Conservation (phyloP, 148 eudicot genomes). For the Arbutus unedo region DNA sequence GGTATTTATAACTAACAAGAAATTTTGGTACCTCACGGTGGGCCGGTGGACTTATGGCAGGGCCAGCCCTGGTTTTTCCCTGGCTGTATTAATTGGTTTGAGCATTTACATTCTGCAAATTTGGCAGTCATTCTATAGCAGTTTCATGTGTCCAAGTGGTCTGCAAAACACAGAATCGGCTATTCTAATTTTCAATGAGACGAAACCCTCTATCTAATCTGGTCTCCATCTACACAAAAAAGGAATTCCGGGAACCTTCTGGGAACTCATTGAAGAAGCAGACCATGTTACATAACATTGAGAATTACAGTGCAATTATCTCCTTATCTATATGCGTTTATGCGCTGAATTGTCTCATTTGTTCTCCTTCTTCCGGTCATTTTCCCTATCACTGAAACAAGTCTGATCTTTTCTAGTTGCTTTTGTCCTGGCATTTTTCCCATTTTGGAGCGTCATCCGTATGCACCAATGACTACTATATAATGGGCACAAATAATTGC, state of each 20-base stretch:
- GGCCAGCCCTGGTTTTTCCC: too few species aligned
- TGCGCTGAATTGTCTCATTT: not conserved
- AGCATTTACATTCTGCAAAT: too few species aligned
- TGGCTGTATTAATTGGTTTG: too few species aligned
- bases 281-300: not conserved
- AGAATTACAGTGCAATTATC: not conserved
- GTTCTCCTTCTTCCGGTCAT: too few species aligned
- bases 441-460: not conserved
- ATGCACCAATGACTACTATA: not conserved
- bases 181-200: not conserved
- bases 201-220: not conserved
- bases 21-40: too few species aligned
- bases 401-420: not conserved
- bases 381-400: too few species aligned
- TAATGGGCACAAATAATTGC: not conserved
- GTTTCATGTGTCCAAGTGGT: not conserved
- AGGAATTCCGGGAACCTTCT: not conserved
- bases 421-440: not conserved
- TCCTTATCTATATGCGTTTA: not conserved
- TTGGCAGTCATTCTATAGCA: not conserved
- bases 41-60: too few species aligned
- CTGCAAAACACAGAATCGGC: not conserved
- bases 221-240: not conserved
- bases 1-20: too few species aligned
- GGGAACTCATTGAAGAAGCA: not conserved